Evolutionary conservation across 768 basidiomycete genomes (phyloP), one percentile per base, ranked within the genome.

Genomic region (Pseudohyphozyma bogoriensis): DNA sequence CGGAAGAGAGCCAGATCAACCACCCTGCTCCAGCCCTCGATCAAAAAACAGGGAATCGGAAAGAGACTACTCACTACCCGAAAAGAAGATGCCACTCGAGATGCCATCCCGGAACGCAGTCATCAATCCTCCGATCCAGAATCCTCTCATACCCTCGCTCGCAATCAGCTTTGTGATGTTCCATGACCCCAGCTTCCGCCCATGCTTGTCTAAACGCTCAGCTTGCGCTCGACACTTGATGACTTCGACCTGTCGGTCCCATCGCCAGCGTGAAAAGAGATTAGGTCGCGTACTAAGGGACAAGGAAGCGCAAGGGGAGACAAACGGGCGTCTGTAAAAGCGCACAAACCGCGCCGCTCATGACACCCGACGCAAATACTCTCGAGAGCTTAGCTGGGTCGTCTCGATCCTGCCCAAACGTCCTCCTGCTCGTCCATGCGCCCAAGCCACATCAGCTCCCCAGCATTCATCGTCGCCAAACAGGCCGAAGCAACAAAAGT

Each of bases 41-140:
- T 0, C 1, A 22, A 8, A 15, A 4, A 45, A 24, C 12, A n/a
- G n/a, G n/a, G n/a, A n/a, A n/a, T n/a, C n/a, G n/a, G 32, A 26
- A 2, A 29, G 32, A 12, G 22, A 2, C 15, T 32, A 56, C 65
- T 29, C 40, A 67, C 65, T 64, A 1, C 46, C 50, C 26, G 24
- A 45, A 54, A 67, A 67, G 32, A 67, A 67, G 39, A 62, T 57
- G 1, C 66, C 66, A 22, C 54, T 56, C 6, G 39, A 35, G 31
- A 67, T 50, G 5, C 55, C 60, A 31, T 67, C 66, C 10, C 58
- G 66, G 0, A 42, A 16, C 11, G 60, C 61, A 24, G 66, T 67
- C 66, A 67, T 64, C 28, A 67, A n/a, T 1, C 66, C 66, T 16
- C 66, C 66, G 37, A 64, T 44, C 29, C 64, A 67, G 42, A 67